A percentile compares a stretch with the other conserved stretches of the same genome.
Conservation (phyloP, 257 asterid species). For the Henckelia pumila region DNA sequence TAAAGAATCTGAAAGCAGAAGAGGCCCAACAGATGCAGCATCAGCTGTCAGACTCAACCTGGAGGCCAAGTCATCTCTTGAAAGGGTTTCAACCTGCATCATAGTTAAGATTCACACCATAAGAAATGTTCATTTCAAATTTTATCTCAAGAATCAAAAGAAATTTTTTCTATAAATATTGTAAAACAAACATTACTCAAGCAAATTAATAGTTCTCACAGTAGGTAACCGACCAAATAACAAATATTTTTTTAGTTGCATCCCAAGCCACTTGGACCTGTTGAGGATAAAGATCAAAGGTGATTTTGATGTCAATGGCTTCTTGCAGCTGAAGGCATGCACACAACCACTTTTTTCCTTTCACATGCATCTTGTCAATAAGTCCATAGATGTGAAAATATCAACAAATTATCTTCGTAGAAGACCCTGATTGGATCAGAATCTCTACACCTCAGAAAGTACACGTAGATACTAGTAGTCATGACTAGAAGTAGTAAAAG, state of each 20-base stretch:
- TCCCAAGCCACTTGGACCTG: slow-evolving; percentile 10
- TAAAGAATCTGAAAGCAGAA: slow-evolving; percentile 77
- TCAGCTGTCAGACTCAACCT: slow-evolving; percentile 81
- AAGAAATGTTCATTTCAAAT: slow-evolving; percentile 17
- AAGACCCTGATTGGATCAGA: slow-evolving; percentile 2
- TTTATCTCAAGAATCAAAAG: too few species aligned
- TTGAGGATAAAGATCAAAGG: slow-evolving; percentile 1
- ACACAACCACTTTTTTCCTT: background rate
- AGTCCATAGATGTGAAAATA: background rate
- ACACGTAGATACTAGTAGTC: slow-evolving; percentile 6
- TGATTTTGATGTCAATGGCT: background rate
- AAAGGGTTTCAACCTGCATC: slow-evolving; percentile 81
- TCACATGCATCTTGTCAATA: background rate
- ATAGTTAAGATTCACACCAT: slow-evolving; percentile 21
- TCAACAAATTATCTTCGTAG: background rate
- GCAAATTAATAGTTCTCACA: background rate
- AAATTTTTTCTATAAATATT: too few species aligned
- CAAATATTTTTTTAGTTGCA: background rate
- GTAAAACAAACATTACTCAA: background rate
- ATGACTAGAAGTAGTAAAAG: slow-evolving; percentile 8
- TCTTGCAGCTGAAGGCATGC: background rate
- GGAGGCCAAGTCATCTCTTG: slow-evolving; percentile 90
- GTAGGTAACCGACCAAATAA: background rate
- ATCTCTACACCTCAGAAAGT: background rate
- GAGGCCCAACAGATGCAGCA: slow-evolving; percentile 77